Percentiles rank a stretch among this genome's conserved stretches.
Conservation (phyloP, 345 rosid genomes). For the Barbarea vulgaris region DNA sequence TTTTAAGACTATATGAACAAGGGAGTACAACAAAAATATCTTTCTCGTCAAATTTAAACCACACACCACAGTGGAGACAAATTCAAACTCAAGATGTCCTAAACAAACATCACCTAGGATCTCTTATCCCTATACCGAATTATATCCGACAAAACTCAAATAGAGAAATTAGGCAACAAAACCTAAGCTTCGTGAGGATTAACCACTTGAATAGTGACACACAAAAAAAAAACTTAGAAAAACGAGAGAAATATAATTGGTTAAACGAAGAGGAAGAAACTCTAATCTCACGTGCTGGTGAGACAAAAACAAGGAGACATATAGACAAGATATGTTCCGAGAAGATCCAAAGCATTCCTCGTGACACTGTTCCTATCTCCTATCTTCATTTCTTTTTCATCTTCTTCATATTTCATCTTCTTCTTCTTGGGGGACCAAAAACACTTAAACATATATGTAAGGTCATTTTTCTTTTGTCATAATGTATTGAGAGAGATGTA, state of each 20-base stretch:
- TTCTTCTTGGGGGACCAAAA: constrained; percentile 44
- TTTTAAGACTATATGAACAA: constrained; percentile 6
- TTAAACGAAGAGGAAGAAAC: constrained; percentile 22
- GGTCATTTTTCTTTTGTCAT: constrained; percentile 30
- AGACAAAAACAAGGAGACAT: constrained; percentile 37
- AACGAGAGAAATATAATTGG: constrained; percentile 20
- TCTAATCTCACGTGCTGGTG: constrained; percentile 35
- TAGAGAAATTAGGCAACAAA: constrained; percentile 27
- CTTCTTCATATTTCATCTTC: constrained; percentile 31
- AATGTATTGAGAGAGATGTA: constrained; percentile 12
- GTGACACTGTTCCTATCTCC: constrained; percentile 41
- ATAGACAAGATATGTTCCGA: constrained; percentile 30
- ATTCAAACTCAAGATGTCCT: constrained; percentile 23
- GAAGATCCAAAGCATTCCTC: constrained; percentile 44
- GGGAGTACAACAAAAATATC: constrained; percentile 22
- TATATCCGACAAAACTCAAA: constrained; percentile 18
- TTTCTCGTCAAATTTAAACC: constrained; percentile 29
- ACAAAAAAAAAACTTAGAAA: neutral
- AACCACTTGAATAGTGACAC: constrained; percentile 1
- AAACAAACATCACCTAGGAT: constrained; percentile 29
- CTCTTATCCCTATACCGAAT: constrained; percentile 25
- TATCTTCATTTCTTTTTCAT: constrained; percentile 32
- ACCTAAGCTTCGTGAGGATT: constrained; percentile 13
- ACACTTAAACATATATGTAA: constrained; percentile 27
- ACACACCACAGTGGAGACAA: constrained; percentile 31